Evolutionary conservation across 2,329 filamentous ascomycete genomes (phyloP).

Genomic region (Aspergillus terreus): DNA sequence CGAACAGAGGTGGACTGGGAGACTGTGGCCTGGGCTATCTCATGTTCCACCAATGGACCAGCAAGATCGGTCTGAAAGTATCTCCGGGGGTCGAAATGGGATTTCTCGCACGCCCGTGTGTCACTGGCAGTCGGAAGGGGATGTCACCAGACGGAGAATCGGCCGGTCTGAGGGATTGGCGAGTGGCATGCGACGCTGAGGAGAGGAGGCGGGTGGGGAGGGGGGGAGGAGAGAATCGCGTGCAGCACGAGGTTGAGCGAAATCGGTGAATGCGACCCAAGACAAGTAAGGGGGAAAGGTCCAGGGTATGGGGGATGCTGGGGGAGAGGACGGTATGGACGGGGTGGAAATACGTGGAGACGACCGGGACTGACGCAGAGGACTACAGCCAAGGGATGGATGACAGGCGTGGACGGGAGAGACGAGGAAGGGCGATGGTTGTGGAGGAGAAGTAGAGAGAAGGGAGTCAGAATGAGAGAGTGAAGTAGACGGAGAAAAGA

Average conservation of each 20-base stretch:
- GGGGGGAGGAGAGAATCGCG: too few species aligned
- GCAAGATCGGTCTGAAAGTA: constrained; percentile 3
- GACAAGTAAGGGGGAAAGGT: too few species aligned
- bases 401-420: neutral
- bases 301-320: too few species aligned
- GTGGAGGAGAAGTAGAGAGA: neutral
- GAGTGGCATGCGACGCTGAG: neutral
- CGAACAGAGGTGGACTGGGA: neutral
- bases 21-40: constrained; percentile 15
- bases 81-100: neutral
- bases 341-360: too few species aligned
- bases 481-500: neutral
- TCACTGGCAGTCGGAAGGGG: neutral
- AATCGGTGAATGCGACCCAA: too few species aligned
- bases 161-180: too few species aligned
- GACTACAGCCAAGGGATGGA: neutral
- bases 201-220: neutral
- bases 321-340: too few species aligned
- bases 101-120: neutral
- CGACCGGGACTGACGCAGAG: neutral
- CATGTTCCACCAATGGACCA: constrained; percentile 20
- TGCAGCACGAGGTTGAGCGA: too few species aligned
- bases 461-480: neutral
- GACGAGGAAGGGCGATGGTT: neutral
- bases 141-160: too few species aligned